Base-by-base conservation (phyloP, 164 flowering plant genomes). In the Vitis cinerea region DNA sequence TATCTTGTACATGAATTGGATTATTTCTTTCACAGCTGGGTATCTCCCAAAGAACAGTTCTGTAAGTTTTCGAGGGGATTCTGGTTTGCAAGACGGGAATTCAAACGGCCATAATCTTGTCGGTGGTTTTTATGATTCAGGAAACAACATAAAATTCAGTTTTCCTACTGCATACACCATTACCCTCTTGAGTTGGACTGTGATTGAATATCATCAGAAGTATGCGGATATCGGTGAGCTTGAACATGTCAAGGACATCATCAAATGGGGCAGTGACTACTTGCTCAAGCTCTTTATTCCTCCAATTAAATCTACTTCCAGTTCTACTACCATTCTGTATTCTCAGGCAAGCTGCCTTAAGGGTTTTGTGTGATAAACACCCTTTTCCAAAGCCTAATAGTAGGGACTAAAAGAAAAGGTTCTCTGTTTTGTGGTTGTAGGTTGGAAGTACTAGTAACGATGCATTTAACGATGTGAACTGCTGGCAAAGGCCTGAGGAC, bases 401-500 rank as follows among this genome's bases (percentile, higher is more conserved):
- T 57, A 12, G 16, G 9, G 12, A 52, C 27, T 37, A 37, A 37
- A 37, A 11, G 29, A 11, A 9, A 19, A 55, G 15, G 10, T 72
- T 67, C 31, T 59, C 8, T 61, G 4, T 47, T 51, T 62, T 48
- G 4, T 57, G 27, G 50, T 56, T 72, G 65, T 57, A 86, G 89
- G 88, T 87, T 73, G 90, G 91, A 47, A 78, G 81, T 60, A 51
- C 82, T 2, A 13, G 54, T 11, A 78, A 67, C 29, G 74, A 52
- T 29, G 67, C 69, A 3, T 60, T 53, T 1, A 79, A 72, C 53
- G 89, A 90, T 50, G 63, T 72, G 10, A 82, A 31, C 52, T 91
- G 94, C 74, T 89, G 97, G 94, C 84, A 84, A 79, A 79, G 90
- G 65, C 94, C 92, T 1, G 92, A 91, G 71, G 89, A 86, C 71